phyloP scores from a whole-genome alignment of 2,329 filamentous ascomycete species.

The Sporothrix luriei region DNA sequence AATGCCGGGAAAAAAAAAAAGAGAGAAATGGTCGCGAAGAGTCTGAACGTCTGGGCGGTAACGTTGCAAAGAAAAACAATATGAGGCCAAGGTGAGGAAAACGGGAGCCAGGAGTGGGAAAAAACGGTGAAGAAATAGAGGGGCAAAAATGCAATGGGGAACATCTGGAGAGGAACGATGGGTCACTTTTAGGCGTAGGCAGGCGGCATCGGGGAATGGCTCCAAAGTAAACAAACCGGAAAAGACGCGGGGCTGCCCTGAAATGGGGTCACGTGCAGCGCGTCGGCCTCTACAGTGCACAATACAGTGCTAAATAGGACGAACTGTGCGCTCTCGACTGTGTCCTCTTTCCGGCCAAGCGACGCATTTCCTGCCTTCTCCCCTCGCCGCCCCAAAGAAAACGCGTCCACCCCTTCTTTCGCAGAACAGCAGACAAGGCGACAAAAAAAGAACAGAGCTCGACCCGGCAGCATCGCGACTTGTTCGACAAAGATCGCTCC shows the following conservation, averaged over 20 bases:
- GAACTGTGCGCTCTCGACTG: background rate
- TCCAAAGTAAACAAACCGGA: constrained; percentile 37
- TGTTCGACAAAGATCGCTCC: background rate
- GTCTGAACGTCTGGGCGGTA: background rate
- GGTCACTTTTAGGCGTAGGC: constrained; percentile 7
- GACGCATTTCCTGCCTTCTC: constrained; percentile 1
- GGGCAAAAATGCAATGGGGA: constrained; percentile 19
- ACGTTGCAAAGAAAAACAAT: background rate
- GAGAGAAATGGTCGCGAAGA: background rate
- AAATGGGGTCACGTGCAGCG: constrained; percentile 15
- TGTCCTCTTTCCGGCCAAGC: constrained; percentile 22
- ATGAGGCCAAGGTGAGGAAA: background rate
- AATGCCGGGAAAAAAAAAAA: background rate
- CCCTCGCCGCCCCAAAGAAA: constrained; percentile 20
- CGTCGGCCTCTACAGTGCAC: background rate
- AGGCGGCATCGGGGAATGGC: constrained; percentile 30
- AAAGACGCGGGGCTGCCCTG: constrained; percentile 25
- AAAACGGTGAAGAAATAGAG: constrained; percentile 26
- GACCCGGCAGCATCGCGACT: constrained; percentile 21
- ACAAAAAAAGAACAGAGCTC: constrained; percentile 13
- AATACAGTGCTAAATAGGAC: background rate
- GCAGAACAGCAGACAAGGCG: constrained; percentile 13
- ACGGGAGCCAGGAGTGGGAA: background rate
- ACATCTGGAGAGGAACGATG: constrained; percentile 24
- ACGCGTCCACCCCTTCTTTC: constrained; percentile 25